Percentiles rank a stretch among this genome's conserved stretches.
phyloP scores from a whole-genome alignment of 768 basidiomycete genomes.

The Suillus clintonianus region DNA sequence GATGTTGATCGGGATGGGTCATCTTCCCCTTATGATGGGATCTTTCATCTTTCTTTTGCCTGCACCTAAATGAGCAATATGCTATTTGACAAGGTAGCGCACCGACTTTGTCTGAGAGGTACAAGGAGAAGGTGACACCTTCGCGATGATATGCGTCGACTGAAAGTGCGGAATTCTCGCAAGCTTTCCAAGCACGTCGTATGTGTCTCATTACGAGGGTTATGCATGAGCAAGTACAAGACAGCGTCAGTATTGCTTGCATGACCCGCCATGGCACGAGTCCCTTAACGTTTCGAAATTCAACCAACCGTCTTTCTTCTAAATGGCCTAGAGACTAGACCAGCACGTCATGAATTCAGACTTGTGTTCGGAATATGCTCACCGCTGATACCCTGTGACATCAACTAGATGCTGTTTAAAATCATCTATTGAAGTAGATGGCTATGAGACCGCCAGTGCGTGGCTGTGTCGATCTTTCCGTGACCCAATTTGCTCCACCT shows the following conservation, averaged over 20 bases:
- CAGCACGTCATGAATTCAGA: neutral
- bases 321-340: neutral
- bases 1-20: neutral
- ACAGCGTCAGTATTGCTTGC: neutral
- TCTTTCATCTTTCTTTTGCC: neutral
- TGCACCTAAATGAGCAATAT: too few species aligned
- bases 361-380: neutral
- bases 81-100: neutral
- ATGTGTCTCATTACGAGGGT: neutral
- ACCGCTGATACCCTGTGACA: neutral
- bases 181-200: too few species aligned
- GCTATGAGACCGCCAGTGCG: neutral
- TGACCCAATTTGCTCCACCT: neutral
- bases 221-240: neutral
- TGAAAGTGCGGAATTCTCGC: neutral
- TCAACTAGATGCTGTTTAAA: neutral
- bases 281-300: neutral
- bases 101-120: neutral
- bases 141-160: neutral
- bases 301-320: neutral
- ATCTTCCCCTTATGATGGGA: neutral
- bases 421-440: neutral
- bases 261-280: neutral
- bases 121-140: neutral
- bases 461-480: neutral